phyloP scores from a whole-genome alignment of 2,329 filamentous ascomycete species.

The Diaporthe aspalathi region DNA sequence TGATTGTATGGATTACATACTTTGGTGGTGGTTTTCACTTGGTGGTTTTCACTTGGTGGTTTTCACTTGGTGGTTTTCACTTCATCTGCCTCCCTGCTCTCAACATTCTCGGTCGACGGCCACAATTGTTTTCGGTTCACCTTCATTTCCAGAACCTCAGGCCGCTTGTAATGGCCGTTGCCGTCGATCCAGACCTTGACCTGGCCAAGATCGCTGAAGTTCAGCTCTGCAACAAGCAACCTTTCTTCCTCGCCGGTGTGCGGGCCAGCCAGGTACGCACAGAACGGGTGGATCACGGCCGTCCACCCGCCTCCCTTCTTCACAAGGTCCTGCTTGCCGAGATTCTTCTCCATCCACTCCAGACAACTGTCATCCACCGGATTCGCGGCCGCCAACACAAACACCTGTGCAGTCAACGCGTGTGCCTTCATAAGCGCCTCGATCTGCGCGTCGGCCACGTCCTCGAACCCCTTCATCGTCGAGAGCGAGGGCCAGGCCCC shows the following conservation, averaged over 20 bases:
- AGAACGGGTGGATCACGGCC: constrained; percentile 48
- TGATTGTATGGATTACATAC: neutral
- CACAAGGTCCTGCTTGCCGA: constrained; percentile 46
- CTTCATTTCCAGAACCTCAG: constrained; percentile 43
- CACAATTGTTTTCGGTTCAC: constrained; percentile 22
- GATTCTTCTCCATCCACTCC: constrained; percentile 49
- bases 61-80: neutral
- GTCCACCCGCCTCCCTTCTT: constrained; percentile 47
- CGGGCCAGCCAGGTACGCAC: constrained; percentile 45
- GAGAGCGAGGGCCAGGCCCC: constrained; percentile 48
- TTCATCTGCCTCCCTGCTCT: neutral
- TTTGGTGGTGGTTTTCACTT: neutral
- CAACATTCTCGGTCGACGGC: neutral
- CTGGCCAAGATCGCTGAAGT: constrained; percentile 43
- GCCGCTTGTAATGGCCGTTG: constrained; percentile 46
- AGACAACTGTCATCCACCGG: constrained; percentile 56
- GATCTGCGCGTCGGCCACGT: constrained; percentile 55
- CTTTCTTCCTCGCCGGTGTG: constrained; percentile 43
- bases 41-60: no score
- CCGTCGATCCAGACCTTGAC: constrained; percentile 49
- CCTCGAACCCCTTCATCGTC: constrained; percentile 52
- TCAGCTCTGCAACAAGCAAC: constrained; percentile 45
- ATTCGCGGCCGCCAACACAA: constrained; percentile 55
- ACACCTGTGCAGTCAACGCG: constrained; percentile 57
- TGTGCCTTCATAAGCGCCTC: constrained; percentile 60